A percentile compares a stretch with the other conserved stretches of the same genome.
phyloP scores from a whole-genome alignment of 2,329 filamentous ascomycete genomes.

The Aspergillus persii region DNA sequence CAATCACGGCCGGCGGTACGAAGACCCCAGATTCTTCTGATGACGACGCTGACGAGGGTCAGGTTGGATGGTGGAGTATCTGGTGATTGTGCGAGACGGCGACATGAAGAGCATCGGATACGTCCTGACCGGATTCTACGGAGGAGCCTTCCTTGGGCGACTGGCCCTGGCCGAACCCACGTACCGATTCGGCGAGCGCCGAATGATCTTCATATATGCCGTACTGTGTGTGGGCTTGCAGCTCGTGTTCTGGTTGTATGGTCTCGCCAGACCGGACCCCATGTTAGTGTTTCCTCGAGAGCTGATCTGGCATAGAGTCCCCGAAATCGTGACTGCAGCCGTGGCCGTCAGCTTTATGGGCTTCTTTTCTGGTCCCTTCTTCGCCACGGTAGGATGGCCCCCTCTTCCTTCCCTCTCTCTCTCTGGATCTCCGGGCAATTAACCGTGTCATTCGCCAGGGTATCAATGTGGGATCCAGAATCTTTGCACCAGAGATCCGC shows the following conservation, averaged over 20 bases:
- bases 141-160: constrained; percentile 57
- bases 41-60: neutral
- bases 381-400: constrained; percentile 46
- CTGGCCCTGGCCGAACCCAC: constrained; percentile 59
- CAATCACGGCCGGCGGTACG: constrained; percentile 51
- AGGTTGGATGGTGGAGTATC: constrained; percentile 66
- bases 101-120: constrained; percentile 59
- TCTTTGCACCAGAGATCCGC: constrained; percentile 50
- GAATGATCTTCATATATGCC: constrained; percentile 57
- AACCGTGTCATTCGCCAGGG: constrained; percentile 14
- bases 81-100: constrained; percentile 59
- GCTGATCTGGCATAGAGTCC: constrained; percentile 28
- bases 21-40: neutral
- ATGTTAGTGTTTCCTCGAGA: neutral
- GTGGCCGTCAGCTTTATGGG: constrained; percentile 56
- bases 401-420: neutral
- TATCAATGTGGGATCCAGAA: constrained; percentile 53
- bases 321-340: constrained; percentile 50
- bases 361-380: constrained; percentile 59
- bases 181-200: constrained; percentile 58
- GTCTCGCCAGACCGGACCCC: neutral
- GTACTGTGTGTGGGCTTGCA: constrained; percentile 54
- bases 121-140: constrained; percentile 60
- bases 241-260: constrained; percentile 58
- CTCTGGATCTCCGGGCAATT: neutral